Evolutionary conservation across 495 filamentous ascomycete species (phyloP), one percentile per base, ranked within the genome.

Genomic region (Parathielavia appendiculata): DNA sequence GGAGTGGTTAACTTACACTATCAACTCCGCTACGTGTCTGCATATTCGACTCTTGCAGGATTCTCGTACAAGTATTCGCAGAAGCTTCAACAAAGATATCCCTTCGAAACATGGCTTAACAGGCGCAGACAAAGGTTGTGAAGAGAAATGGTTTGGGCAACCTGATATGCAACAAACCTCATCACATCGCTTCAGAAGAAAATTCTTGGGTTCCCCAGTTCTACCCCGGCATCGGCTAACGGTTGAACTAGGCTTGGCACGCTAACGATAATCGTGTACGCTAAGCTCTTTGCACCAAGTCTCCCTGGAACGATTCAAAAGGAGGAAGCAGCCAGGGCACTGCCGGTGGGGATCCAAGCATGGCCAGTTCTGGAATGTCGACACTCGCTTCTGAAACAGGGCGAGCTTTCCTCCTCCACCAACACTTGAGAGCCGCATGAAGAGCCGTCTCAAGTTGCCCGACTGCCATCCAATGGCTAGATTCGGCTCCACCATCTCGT

Each of bases 381-480:
- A 34, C 6, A 12, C 19, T 43, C 44, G 3, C 7, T 13, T 16
- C 55, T 57, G 55, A 57, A 57, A 57, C 55, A 57, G 36, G 54
- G 44, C 34, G 32, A 32, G 16, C 44, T 56, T 35, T 39, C n/a
- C 17, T 11, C 9, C 20, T 30, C 34, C 34, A 38, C 22, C 32
- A 20, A 12, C 9, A 32, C 45, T 4, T 8, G 5, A 48, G 4
- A 38, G 11, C 9, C 51, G 57, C 57, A 52, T 58, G 23, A 58
- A 51, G 30, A 19, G 8, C 45, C 36, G 23, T 39, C 48, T 43
- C 40, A 23, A 53, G 30, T 20, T 51, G 44, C 35, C 46, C 14
- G n/a, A 34, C 46, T 45, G 48, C 46, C 40, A 26, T 14, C 58
- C 45, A 56, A 56, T 61, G 58, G 58, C 35, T n/a, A 47, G n/a